phyloP scores from a whole-genome alignment of 148 eudicot species.

The Fagopyrum homotropicum region DNA sequence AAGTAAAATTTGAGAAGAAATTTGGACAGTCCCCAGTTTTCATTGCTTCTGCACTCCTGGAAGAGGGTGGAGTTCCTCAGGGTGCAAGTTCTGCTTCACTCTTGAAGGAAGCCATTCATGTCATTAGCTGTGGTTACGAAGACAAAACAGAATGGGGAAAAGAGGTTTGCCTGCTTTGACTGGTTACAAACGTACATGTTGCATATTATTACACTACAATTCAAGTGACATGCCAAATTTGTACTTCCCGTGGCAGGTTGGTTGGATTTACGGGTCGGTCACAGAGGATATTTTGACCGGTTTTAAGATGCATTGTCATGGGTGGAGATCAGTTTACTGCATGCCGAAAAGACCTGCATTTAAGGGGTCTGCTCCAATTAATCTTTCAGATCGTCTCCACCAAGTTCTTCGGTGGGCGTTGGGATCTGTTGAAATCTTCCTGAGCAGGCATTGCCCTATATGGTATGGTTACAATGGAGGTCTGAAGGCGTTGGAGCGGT shows the following conservation, averaged over 20 bases:
- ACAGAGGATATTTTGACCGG: slow-evolving; percentile 96
- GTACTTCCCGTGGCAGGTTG: slow-evolving; percentile 37
- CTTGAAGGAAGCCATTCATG: slow-evolving; percentile 92
- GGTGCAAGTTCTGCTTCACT: slow-evolving; percentile 66
- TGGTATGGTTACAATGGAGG: slow-evolving; percentile 92
- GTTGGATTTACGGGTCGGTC: slow-evolving; percentile 97
- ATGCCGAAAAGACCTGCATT: slow-evolving; percentile 84
- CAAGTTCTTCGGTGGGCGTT: slow-evolving; percentile 94
- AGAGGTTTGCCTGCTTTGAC: slow-evolving; percentile 30
- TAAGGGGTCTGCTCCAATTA: slow-evolving; percentile 94
- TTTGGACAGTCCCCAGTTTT: slow-evolving; percentile 93
- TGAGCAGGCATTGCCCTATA: slow-evolving; percentile 84
- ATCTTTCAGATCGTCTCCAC: slow-evolving; percentile 90
- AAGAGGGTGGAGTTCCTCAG: slow-evolving; percentile 67
- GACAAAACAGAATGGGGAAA: slow-evolving; percentile 97
- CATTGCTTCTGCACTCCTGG: slow-evolving; percentile 74
- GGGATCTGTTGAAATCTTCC: slow-evolving; percentile 85
- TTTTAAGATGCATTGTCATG: slow-evolving; percentile 96
- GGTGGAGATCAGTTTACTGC: slow-evolving; percentile 96
- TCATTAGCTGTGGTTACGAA: slow-evolving; percentile 93
- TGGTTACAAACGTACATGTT: neutral
- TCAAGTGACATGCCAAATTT: neutral
- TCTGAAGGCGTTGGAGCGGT: slow-evolving; percentile 77
- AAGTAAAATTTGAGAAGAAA: slow-evolving; percentile 76
- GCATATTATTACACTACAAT: too few relatives aligned